A percentile compares a stretch with the other conserved stretches of the same genome.
These are phyloP conservation scores for Ogataea naganishii DNA, from an alignment of 805 yeast species.

Conservation along the genomic window DNA sequence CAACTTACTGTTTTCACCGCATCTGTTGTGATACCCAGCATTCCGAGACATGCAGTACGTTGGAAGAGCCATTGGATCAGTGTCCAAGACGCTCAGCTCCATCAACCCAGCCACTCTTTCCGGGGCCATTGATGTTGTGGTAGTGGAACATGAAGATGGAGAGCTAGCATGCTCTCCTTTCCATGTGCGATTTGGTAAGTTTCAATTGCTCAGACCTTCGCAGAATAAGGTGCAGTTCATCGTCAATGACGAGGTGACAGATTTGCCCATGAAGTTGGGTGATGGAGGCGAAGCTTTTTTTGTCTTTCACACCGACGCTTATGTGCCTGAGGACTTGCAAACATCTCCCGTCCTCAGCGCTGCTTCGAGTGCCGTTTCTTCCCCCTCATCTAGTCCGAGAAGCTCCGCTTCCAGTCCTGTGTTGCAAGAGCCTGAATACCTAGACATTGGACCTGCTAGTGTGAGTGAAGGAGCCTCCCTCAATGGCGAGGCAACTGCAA, in stretches of 20 bases:
- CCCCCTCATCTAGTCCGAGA: conserved; percentile 24
- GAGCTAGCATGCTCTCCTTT: conserved; percentile 79
- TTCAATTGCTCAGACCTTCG: conserved; percentile 85
- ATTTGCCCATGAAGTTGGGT: conserved; percentile 91
- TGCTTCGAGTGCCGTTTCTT: conserved; percentile 44
- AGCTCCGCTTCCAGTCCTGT: conserved; percentile 8
- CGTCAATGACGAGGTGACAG: conserved; percentile 74
- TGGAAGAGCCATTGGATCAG: conserved; percentile 90
- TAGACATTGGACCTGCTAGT: conserved; percentile 41
- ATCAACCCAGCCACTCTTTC: conserved; percentile 92
- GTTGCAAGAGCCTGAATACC: conserved; percentile 39
- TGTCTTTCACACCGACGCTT: conserved; percentile 77
- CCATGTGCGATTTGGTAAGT: conserved; percentile 93
- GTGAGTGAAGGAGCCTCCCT: conserved; percentile 18
- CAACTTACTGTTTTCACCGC: no score
- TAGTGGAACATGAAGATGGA: conserved; percentile 81
- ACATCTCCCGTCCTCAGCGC: conserved; percentile 82
- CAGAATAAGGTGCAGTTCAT: conserved; percentile 88
- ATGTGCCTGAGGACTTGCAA: conserved; percentile 68
- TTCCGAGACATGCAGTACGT: conserved; percentile 97
- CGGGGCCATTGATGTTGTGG: conserved; percentile 96
- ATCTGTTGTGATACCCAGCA: no score
- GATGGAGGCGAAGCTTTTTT: conserved; percentile 98
- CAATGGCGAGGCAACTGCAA: neutral
- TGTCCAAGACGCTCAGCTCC: conserved; percentile 95